Evolutionary conservation across 768 basidiomycete species (phyloP), one percentile per base, ranked within the genome.

Genomic region (Hortiboletus flavorubellus): DNA sequence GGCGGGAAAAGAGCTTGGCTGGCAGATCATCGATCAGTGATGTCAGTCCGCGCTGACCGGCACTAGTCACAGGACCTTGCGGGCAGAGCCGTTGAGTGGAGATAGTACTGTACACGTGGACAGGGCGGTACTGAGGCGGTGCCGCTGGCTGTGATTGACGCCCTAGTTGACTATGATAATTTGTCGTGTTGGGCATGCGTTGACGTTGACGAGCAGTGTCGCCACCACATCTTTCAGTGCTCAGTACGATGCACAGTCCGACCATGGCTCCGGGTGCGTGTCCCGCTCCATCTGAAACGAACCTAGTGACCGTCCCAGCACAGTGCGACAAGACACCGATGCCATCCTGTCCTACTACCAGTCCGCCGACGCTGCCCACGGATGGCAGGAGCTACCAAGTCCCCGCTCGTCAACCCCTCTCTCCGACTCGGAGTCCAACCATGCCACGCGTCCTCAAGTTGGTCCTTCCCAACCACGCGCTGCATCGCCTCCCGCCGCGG

Each of bases 1-100:
- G 89, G 84, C 87, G 9, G 95, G 93, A 12, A 89, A 84, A 72
- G 75, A 80, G 58, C 72, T 98, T 34, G 76, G 75, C 9, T 98
- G 95, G 94, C 78, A 81, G 67, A 77, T n/a, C n/a, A n/a, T n/a
- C n/a, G n/a, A n/a, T 86, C 53, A 35, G 46, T 49, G 56, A 66
- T 52, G 66, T 59, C 56, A 55, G 57, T 63, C 21, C 21, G 42
- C 16, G 23, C 59, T 61, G 38, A 55, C 39, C 29, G 9, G 35
- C 16, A 30, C 52, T 23, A 14, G 37, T 46, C 49, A 58, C 54
- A 61, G 48, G 54, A 44, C 18, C n/a, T n/a, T 26, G 16, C 15
- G 14, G 26, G 37, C 15, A 9, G 31, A 7, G 37, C 5, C 7
- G 23, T 15, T 29, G 11, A 16, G 23, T 11, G 33, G 38, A 10